These are phyloP conservation scores for Achaetomiella virescens DNA, from an alignment of 495 filamentous ascomycete genomes.

Conservation along the genomic window DNA sequence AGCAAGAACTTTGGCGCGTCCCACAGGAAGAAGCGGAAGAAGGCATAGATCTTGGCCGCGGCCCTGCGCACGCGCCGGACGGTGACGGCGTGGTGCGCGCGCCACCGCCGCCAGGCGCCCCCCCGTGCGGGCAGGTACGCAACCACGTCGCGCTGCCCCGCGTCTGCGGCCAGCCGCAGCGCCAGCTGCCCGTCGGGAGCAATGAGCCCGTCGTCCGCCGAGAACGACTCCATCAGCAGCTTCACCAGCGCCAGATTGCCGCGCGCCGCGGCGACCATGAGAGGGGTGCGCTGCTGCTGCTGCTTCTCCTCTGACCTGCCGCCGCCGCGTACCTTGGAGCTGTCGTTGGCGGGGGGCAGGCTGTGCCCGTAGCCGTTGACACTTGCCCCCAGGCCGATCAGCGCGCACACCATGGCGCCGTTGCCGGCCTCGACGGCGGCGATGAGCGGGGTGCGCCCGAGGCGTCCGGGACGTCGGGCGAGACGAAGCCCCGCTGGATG, in stretches of 20 bases:
- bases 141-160: conserved; percentile 26
- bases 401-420: conserved; percentile 24
- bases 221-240: conserved; percentile 20
- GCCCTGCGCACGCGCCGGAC: conserved; percentile 20
- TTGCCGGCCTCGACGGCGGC: conserved; percentile 28
- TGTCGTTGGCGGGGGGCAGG: too few species aligned
- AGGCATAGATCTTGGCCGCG: conserved; percentile 14
- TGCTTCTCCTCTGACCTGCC: neutral
- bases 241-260: conserved; percentile 25
- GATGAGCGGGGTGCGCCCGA: conserved; percentile 30
- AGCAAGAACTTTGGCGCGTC: conserved; percentile 22
- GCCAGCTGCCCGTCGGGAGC: conserved; percentile 29
- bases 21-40: conserved; percentile 27
- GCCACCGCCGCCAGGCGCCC: conserved; percentile 28
- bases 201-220: conserved; percentile 25
- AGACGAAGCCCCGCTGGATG: conserved; percentile 20
- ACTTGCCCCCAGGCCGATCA: conserved; percentile 28
- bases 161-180: conserved; percentile 26
- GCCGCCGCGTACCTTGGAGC: too few species aligned
- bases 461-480: conserved; percentile 23
- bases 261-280: conserved; percentile 23
- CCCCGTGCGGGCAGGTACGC: conserved; percentile 24
- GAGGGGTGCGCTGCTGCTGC: conserved; percentile 24
- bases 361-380: conserved; percentile 21
- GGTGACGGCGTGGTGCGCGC: conserved; percentile 16